Base-by-base conservation (phyloP, 768 basidiomycete genomes). In the Phylloporus sp. region DNA sequence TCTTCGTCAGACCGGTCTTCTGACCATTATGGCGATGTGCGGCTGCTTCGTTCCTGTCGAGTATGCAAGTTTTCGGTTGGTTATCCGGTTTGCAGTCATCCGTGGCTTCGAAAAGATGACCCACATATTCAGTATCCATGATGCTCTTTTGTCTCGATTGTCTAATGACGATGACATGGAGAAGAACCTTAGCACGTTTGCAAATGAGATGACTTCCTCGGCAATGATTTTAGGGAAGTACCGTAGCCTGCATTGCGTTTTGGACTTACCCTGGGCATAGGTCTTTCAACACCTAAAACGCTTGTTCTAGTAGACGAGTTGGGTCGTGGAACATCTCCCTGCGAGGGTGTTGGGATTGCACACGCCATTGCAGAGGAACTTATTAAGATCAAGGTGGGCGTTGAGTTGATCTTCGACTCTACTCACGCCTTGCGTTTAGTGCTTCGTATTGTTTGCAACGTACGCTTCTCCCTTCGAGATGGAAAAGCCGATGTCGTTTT, bases 111-210 rank as follows among this genome's bases (percentile, higher is more conserved):
- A 8, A 33, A 20, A 9, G 10, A n/a, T n/a, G 13, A 26, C 39
- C 20, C 8, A 18, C 29, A 17, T 49, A 22, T 23, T 4, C 40
- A 90, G 87, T 23, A 74, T 92, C 3, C 86, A 94, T 50, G 90
- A 95, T 51, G 77, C 84, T 0, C 73, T 98, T 5, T 75, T 98
- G 21, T 86, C 84, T 1, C 81, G 95, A 3, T 71, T 99, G 15
- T 95, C 91, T 1, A 97, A 98, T 56, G 93, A 98, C 53, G 93
- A 97, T 58, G 85, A 91, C 55, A 77, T 93, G 60, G 91, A 95
- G 65, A 86, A 82, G 59, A 87, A 78, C 35, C 65, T 98, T 21
- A 96, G 93, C 54, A 97, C 96, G 0, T 99, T 99, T 67, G 91
- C 92, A 2, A 84, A 80, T 53, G 95, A 99, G 68, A 97, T 99